Conservation (phyloP, 495 filamentous ascomycete species). For the Podospora pseudopauciseta region DNA sequence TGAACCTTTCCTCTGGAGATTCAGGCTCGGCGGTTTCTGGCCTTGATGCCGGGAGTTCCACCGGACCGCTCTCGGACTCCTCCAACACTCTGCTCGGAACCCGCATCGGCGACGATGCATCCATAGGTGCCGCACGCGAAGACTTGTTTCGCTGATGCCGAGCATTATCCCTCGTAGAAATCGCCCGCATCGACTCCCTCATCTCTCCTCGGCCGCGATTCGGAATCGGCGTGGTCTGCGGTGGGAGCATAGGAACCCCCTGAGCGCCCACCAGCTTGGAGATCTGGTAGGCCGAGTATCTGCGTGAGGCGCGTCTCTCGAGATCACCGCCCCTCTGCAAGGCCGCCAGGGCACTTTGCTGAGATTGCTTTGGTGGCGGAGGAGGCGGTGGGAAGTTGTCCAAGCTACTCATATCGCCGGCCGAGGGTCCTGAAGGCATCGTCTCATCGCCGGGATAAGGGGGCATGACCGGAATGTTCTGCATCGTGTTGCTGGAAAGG, state of each 20-base stretch:
- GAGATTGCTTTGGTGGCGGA: slow-evolving; percentile 72
- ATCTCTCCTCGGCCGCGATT: slow-evolving; percentile 80
- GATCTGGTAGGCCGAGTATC: slow-evolving; percentile 95
- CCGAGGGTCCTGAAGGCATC: slow-evolving; percentile 39
- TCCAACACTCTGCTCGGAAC: slow-evolving; percentile 64
- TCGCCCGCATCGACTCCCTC: slow-evolving; percentile 87
- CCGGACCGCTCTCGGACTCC: slow-evolving; percentile 45
- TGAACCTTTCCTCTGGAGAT: slow-evolving; percentile 60
- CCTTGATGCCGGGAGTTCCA: slow-evolving; percentile 35
- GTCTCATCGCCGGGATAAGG: slow-evolving; percentile 59
- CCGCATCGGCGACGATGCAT: slow-evolving; percentile 57
- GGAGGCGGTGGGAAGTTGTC: slow-evolving; percentile 64
- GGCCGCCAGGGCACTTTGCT: slow-evolving; percentile 87
- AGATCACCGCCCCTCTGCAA: slow-evolving; percentile 87
- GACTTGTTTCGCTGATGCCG: slow-evolving; percentile 56
- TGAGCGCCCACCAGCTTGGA: slow-evolving; percentile 84
- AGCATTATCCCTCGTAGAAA: slow-evolving; percentile 70
- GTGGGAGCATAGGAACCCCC: slow-evolving; percentile 79
- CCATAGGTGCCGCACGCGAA: slow-evolving; percentile 38
- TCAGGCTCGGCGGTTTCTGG: slow-evolving; percentile 48
- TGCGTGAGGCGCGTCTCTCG: slow-evolving; percentile 85
- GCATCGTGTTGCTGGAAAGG: slow-evolving; percentile 64
- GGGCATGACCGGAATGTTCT: slow-evolving; percentile 63
- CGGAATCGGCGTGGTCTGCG: slow-evolving; percentile 81
- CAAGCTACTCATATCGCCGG: slow-evolving; percentile 38